These are phyloP conservation scores for Aspergillaceae sp. DNA, from an alignment of 2,329 filamentous ascomycete species.

Conservation along the genomic window DNA sequence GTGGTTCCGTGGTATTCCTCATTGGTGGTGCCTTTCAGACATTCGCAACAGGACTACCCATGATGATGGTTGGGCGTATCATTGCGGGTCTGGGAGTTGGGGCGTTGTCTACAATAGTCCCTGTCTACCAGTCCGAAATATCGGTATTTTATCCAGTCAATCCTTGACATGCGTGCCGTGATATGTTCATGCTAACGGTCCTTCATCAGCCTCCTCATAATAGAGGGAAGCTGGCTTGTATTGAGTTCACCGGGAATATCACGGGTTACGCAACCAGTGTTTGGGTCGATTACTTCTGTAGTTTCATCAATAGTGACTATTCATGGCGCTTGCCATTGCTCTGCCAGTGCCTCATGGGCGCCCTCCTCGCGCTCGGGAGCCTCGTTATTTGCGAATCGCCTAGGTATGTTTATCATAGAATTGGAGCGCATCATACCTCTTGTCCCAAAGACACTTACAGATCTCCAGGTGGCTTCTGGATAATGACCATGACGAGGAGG, in stretches of 20 bases:
- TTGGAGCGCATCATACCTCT: not conserved
- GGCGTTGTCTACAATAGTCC: slow-evolving; percentile 82
- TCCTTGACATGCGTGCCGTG: not conserved
- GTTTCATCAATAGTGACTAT: slow-evolving; percentile 72
- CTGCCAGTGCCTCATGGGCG: slow-evolving; percentile 93
- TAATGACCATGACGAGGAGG: slow-evolving; percentile 96
- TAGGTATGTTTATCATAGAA: slow-evolving; percentile 46
- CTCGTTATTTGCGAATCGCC: slow-evolving; percentile 94
- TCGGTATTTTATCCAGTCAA: slow-evolving; percentile 40
- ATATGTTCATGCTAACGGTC: slow-evolving; percentile 8
- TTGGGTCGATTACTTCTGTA: slow-evolving; percentile 98
- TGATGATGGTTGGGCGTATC: slow-evolving; percentile 79
- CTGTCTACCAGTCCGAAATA: slow-evolving; percentile 90
- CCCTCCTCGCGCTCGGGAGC: slow-evolving; percentile 73
- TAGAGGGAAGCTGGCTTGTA: slow-evolving; percentile 88
- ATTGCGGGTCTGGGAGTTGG: slow-evolving; percentile 80
- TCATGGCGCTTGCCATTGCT: slow-evolving; percentile 85
- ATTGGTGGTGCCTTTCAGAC: slow-evolving; percentile 78
- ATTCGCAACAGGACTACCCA: slow-evolving; percentile 69
- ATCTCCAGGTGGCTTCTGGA: slow-evolving; percentile 78
- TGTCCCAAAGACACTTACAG: slow-evolving; percentile 2
- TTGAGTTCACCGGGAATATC: slow-evolving; percentile 97
- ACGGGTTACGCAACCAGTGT: slow-evolving; percentile 92
- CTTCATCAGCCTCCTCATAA: slow-evolving; percentile 69
- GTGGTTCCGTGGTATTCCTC: slow-evolving; percentile 82